These are phyloP conservation scores for Neonectria ditissima DNA, from an alignment of 2,329 filamentous ascomycete genomes.

Conservation along the genomic window DNA sequence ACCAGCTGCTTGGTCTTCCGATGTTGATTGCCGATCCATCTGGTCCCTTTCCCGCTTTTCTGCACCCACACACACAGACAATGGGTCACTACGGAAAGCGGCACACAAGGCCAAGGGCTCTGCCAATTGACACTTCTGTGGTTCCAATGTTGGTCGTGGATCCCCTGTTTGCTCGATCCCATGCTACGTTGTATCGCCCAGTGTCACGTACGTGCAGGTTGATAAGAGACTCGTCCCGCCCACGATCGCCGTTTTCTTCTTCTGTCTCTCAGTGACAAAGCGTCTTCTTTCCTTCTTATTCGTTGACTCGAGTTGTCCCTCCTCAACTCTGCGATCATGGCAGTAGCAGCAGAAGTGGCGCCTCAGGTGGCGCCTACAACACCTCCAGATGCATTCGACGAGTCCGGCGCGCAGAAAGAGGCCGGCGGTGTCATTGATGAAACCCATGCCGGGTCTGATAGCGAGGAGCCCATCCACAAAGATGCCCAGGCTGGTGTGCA, in stretches of 20 bases:
- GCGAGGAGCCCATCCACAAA: slow-evolving; percentile 4
- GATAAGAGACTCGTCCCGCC: not conserved
- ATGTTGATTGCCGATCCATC: slow-evolving; percentile 2
- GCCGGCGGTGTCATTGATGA: not conserved
- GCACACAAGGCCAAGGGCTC: not conserved
- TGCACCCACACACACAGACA: not conserved
- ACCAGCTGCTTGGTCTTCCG: not conserved
- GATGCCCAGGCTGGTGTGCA: slow-evolving; percentile 51
- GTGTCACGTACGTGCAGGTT: not conserved
- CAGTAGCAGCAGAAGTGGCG: not conserved
- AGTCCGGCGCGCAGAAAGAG: slow-evolving; percentile 7
- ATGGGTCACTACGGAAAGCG: not conserved
- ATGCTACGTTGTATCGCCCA: not conserved
- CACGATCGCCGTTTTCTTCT: not conserved
- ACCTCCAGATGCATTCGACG: not conserved
- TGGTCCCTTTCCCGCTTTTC: slow-evolving; percentile 6
- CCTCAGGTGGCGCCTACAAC: not conserved
- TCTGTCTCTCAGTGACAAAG: not conserved
- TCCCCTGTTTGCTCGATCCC: not conserved
- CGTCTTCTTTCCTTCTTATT: not conserved
- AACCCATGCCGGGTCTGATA: not conserved
- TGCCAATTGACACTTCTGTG: not conserved
- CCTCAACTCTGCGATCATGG: slow-evolving; percentile 1
- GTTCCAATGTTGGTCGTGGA: not conserved
- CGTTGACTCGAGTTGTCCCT: not conserved